These are phyloP conservation scores for Corymbia maculata DNA, from an alignment of 345 rosid genomes.

Conservation along the genomic window DNA sequence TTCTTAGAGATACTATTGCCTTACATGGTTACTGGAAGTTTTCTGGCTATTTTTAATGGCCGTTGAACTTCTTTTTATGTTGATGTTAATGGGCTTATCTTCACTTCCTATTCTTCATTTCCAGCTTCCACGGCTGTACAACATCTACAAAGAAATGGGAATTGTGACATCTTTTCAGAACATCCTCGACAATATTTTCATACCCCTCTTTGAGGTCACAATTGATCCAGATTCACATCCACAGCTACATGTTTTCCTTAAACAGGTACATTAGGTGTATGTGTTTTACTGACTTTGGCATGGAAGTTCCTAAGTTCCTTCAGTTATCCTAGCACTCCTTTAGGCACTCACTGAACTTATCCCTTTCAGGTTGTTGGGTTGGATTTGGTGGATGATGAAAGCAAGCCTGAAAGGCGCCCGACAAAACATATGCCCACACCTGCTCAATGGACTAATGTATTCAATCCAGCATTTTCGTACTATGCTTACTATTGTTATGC, in stretches of 20 bases:
- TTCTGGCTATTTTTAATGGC: background rate
- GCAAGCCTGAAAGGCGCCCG: conserved; percentile 99
- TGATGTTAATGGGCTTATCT: background rate
- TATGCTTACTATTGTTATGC: conserved; percentile 94
- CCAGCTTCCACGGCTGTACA: conserved; percentile 96
- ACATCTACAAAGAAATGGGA: conserved; percentile 97
- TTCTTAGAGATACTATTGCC: background rate
- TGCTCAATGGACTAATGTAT: conserved; percentile 93
- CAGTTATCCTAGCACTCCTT: background rate
- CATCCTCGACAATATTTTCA: conserved; percentile 94
- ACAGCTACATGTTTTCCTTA: conserved; percentile 92
- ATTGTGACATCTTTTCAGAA: conserved; percentile 98
- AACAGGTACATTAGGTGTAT: conserved; percentile 50
- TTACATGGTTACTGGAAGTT: background rate
- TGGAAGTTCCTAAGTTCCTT: background rate
- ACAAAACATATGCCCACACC: conserved; percentile 99
- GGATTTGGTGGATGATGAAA: conserved; percentile 98
- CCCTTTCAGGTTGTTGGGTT: conserved; percentile 83
- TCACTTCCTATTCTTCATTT: background rate
- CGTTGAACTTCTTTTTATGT: background rate
- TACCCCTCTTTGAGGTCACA: conserved; percentile 95
- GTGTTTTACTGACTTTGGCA: background rate
- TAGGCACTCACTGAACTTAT: background rate
- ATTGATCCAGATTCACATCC: conserved; percentile 99
- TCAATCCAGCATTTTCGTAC: conserved; percentile 95